Evolutionary conservation across 148 eudicot species (phyloP).

Genomic region (Dianthus caryophyllus): DNA sequence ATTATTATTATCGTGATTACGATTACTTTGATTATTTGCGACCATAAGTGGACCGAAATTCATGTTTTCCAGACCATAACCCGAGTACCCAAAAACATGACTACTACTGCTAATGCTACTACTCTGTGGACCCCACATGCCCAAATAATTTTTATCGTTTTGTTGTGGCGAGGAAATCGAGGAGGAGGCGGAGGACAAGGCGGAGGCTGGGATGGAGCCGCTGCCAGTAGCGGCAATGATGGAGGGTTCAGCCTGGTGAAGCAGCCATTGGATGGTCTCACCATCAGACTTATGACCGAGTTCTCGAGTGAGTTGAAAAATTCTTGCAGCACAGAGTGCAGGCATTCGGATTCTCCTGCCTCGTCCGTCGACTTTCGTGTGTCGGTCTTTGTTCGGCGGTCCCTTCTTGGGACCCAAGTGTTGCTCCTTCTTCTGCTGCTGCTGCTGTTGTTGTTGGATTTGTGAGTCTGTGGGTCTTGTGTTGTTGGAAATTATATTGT

Average conservation of each 20-base stretch:
- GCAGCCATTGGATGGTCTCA: conserved; percentile 75
- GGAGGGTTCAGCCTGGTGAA: conserved; percentile 66
- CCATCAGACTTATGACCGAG: conserved; percentile 79
- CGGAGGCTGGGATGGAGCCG: conserved; percentile 67
- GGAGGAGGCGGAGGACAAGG: conserved; percentile 31
- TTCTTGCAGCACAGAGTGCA: conserved; percentile 69
- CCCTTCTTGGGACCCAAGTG: conserved; percentile 54
- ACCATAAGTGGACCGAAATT: conserved; percentile 52
- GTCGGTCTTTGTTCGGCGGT: conserved; percentile 68
- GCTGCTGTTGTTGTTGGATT: conserved; percentile 13
- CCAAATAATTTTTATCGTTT: neutral
- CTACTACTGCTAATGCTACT: conserved; percentile 19
- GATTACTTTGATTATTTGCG: conserved; percentile 21
- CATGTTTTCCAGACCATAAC: conserved; percentile 43
- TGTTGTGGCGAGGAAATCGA: conserved; percentile 23
- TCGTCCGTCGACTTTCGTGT: conserved; percentile 79
- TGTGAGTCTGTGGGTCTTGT: conserved; percentile 37
- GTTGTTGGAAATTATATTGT: conserved; percentile 18
- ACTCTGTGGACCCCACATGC: conserved; percentile 11
- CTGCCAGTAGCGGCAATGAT: conserved; percentile 71
- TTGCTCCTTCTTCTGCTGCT: conserved; percentile 20
- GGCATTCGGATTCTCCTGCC: conserved; percentile 80
- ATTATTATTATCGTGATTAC: conserved; percentile 20
- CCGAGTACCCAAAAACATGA: neutral
- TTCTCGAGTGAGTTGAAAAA: conserved; percentile 72